Evolutionary conservation across 2,329 filamentous ascomycete genomes (phyloP), one percentile per base, ranked within the genome.

Genomic region (Penicillium freii): DNA sequence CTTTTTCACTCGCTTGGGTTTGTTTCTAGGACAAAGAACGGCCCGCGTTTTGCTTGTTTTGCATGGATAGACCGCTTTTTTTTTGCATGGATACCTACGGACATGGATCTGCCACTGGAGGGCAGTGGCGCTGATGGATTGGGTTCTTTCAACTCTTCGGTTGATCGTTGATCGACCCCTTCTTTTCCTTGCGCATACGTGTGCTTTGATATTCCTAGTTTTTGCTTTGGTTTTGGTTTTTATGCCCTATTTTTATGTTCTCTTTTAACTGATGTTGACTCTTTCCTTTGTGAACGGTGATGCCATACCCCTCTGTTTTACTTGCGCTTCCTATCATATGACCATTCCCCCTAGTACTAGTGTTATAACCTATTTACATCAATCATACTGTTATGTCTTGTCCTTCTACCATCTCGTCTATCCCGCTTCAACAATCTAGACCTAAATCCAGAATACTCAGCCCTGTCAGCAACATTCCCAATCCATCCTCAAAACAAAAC

Each of bases 31-130:
- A 43, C 48, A 46, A 47, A 57, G 53, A 51, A 43, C 51, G 43
- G 10, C 36, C 36, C 49, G 19, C 38, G 10, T 4, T 42, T 38
- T 29, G 21, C 31, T 54, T 45, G 11, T 52, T 53, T 61, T 61
- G 61, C 59, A 62, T 65, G 60, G 58, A 62, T 63, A 65, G 60
- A 61, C 48, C 57, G 46, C 59, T 49, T 51, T 50, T 17, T 17
- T 49, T 53, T 64, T 64, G 64, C 64, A 66, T 66, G 58, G 63
- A 64, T 65, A 54, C 53, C 46, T 43, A 60, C 47, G 64, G 58
- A 62, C 58, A 64, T 59, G 62, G 58, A 59, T 61, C 63, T 66
- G 64, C 63, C 62, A 61, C 64, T 66, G 63, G 63, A 43, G 58
- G 64, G 63, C 63, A 64, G 63, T 63, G 63, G 64, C 64, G 62